phyloP scores from a whole-genome alignment of 257 asterid species.

The Lycium ferocissimum region DNA sequence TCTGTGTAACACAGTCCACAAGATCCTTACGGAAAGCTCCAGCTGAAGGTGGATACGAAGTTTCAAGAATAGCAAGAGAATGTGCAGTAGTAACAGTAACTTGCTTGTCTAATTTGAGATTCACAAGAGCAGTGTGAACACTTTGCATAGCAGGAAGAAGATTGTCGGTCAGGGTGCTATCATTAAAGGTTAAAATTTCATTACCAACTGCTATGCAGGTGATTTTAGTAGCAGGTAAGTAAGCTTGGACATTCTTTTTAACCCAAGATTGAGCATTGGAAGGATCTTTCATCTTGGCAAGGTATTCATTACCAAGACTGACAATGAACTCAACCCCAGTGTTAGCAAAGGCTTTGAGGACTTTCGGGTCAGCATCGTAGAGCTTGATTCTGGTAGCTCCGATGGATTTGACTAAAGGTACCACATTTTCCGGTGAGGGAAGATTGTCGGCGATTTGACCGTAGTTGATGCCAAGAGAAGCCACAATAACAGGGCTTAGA shows the following conservation, averaged over 20 bases:
- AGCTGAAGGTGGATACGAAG: slow-evolving; percentile 86
- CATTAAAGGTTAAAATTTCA: slow-evolving; percentile 73
- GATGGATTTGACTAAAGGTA: slow-evolving; percentile 72
- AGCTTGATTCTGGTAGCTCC: slow-evolving; percentile 75
- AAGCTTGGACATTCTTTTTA: slow-evolving; percentile 61
- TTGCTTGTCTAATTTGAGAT: slow-evolving; percentile 61
- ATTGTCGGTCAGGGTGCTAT: slow-evolving; percentile 53
- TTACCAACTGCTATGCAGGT: slow-evolving; percentile 80
- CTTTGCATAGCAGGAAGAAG: slow-evolving; percentile 84
- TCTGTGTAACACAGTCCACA: slow-evolving; percentile 43
- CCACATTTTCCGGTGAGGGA: slow-evolving; percentile 68
- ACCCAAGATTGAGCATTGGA: slow-evolving; percentile 70
- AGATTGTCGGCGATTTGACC: slow-evolving; percentile 87
- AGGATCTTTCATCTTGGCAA: slow-evolving; percentile 60
- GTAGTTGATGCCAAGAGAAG: slow-evolving; percentile 74
- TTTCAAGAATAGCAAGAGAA: slow-evolving; percentile 66
- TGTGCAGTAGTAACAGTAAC: slow-evolving; percentile 82
- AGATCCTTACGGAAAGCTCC: slow-evolving; percentile 71
- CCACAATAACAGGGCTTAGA: slow-evolving; percentile 28
- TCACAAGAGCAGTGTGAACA: slow-evolving; percentile 62
- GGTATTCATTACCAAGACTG: slow-evolving; percentile 67
- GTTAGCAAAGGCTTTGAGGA: slow-evolving; percentile 83
- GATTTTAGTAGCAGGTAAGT: slow-evolving; percentile 74
- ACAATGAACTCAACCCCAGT: slow-evolving; percentile 76
- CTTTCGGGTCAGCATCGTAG: slow-evolving; percentile 79